Conservation (phyloP, 257 asterid genomes). For the Solanum piurae region DNA sequence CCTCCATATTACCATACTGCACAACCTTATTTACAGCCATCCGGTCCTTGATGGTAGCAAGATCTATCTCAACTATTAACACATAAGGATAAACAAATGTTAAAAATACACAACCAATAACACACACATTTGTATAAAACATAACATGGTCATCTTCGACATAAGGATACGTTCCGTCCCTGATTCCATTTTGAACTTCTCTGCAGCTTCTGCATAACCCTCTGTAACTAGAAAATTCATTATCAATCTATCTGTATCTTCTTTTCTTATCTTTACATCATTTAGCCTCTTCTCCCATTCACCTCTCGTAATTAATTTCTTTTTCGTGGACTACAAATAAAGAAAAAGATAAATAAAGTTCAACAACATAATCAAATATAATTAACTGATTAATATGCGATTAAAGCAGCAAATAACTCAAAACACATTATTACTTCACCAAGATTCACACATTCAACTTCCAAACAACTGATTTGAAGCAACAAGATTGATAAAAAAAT, state of each 20-base stretch:
- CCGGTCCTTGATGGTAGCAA: conserved; percentile 66
- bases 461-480: not conserved
- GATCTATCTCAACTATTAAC: conserved; percentile 69
- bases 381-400: not conserved
- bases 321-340: conserved; percentile 39
- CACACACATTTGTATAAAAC: not conserved
- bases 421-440: not conserved
- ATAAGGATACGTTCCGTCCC: conserved; percentile 78
- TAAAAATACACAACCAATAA: not conserved
- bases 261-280: conserved; percentile 44
- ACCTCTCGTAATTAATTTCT: conserved; percentile 47
- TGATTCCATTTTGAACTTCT: conserved; percentile 59
- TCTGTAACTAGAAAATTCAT: conserved; percentile 76
- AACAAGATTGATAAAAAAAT: not conserved
- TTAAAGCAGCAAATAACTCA: not conserved
- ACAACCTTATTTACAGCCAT: conserved; percentile 88
- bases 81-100: conserved; percentile 44
- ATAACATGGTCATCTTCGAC: not conserved
- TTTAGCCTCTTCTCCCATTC: conserved; percentile 69
- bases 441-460: not conserved
- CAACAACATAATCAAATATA: not conserved
- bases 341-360: not conserved
- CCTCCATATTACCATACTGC: conserved; percentile 74
- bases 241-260: conserved; percentile 62
- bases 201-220: conserved; percentile 77